Percentiles rank a stretch among this genome's conserved stretches.
Evolutionary conservation across 768 basidiomycete species (phyloP).

Genomic region (Harrya chromipes): DNA sequence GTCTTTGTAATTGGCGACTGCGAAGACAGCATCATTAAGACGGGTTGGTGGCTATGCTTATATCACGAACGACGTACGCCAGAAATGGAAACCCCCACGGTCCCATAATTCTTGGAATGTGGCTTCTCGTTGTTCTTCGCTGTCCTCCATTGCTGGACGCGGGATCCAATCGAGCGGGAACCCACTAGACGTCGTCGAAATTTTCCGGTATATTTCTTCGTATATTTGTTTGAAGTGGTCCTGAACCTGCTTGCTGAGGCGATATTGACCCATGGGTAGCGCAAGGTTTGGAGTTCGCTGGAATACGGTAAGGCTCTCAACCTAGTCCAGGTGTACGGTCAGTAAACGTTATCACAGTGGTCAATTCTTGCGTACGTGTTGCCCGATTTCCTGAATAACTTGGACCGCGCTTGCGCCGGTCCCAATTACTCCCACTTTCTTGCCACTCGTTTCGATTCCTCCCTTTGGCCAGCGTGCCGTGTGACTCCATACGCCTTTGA

Average conservation of each 20-base stretch:
- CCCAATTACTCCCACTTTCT: conserved; percentile 16
- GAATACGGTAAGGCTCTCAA: conserved; percentile 6
- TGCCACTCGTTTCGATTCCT: conserved; percentile 11
- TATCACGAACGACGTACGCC: conserved; percentile 1
- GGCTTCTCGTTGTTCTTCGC: conserved; percentile 8
- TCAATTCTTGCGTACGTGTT: not conserved
- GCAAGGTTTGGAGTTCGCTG: conserved; percentile 18
- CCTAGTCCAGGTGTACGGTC: not conserved
- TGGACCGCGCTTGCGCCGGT: conserved; percentile 18
- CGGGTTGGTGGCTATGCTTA: too few species aligned
- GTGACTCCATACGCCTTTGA: conserved; percentile 10
- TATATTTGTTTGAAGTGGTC: conserved; percentile 10
- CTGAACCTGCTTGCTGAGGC: conserved; percentile 8
- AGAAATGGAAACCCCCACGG: conserved; percentile 7
- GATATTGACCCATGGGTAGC: conserved; percentile 10
- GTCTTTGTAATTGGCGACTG: conserved; percentile 10
- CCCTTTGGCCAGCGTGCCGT: conserved; percentile 13
- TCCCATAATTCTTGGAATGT: conserved; percentile 10
- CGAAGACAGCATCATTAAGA: not conserved
- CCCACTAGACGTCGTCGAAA: conserved; percentile 1
- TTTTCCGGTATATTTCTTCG: conserved; percentile 6
- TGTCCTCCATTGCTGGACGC: conserved; percentile 7
- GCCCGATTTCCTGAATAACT: conserved; percentile 12
- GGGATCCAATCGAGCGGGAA: not conserved
- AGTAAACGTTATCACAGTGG: not conserved